Percentiles rank a stretch among this genome's conserved stretches.
Evolutionary conservation across 2,329 filamentous ascomycete genomes (phyloP).

Genomic region (Lachnellula subtilissima): DNA sequence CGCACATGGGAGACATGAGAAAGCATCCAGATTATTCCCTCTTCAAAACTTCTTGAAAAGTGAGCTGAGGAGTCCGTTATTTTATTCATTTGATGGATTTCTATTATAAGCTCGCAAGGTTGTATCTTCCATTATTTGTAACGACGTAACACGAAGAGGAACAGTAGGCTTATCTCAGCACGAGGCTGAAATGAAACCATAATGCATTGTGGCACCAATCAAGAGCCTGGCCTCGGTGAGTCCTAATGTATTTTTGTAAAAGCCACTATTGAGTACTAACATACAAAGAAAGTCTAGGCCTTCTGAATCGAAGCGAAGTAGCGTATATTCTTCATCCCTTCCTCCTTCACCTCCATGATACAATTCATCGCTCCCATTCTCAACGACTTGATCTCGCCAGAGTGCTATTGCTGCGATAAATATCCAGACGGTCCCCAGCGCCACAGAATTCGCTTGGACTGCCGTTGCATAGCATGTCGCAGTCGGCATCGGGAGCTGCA

Average conservation of each 20-base stretch:
- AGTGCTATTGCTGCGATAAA: slow-evolving; percentile 6
- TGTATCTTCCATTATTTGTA: neutral
- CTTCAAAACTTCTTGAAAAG: too few species aligned
- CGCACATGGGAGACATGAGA: neutral
- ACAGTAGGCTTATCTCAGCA: neutral
- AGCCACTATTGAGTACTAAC: neutral
- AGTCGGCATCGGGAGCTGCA: slow-evolving; percentile 14
- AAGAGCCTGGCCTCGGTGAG: too few species aligned
- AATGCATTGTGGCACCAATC: neutral
- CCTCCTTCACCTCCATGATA: neutral
- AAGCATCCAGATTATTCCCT: neutral
- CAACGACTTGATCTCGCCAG: neutral
- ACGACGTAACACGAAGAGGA: neutral
- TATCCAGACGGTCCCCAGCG: slow-evolving; percentile 21
- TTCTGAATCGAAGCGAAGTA: neutral
- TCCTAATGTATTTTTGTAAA: neutral
- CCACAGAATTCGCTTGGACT: slow-evolving; percentile 28
- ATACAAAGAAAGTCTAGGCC: neutral
- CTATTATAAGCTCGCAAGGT: neutral
- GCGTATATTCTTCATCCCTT: neutral
- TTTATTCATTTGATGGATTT: neutral
- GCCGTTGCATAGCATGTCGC: slow-evolving; percentile 22
- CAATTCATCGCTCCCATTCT: neutral
- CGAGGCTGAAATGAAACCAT: neutral
- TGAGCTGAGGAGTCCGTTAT: too few species aligned